These are phyloP conservation scores for Camellia granthamiana DNA, from an alignment of 148 eudicot genomes.

Conservation along the genomic window DNA sequence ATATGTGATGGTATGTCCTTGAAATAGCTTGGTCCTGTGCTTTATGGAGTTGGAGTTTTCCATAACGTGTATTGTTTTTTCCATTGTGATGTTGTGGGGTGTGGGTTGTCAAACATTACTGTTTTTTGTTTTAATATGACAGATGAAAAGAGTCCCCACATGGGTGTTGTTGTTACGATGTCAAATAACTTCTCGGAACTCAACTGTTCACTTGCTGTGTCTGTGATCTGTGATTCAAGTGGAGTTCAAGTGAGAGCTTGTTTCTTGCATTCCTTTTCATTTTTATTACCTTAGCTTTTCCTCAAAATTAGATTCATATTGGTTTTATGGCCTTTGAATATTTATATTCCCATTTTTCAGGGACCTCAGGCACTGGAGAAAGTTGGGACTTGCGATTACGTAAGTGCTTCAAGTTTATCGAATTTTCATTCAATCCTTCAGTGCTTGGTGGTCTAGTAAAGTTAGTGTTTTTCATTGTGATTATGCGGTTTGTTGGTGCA, in stretches of 20 bases:
- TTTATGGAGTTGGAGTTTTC: background rate
- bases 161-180: conserved; percentile 65
- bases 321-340: conserved; percentile 12
- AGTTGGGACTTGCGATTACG: conserved; percentile 68
- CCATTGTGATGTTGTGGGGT: background rate
- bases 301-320: conserved; percentile 7
- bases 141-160: conserved; percentile 67
- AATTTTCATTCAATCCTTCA: background rate
- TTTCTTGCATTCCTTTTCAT: conserved; percentile 8
- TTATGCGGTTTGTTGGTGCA: background rate
- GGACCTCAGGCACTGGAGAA: conserved; percentile 56
- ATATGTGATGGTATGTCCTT: conserved; percentile 1
- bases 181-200: conserved; percentile 29
- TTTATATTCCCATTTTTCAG: conserved; percentile 38
- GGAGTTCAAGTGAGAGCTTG: conserved; percentile 50
- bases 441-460: background rate
- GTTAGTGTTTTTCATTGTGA: background rate
- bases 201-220: conserved; percentile 83
- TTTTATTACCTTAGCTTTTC: background rate
- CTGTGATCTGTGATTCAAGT: conserved; percentile 63
- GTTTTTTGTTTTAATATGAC: conserved; percentile 20
- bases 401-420: conserved; percentile 39
- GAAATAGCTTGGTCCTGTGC: background rate
- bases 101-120: background rate
- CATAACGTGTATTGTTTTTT: background rate